Conservation (phyloP, 164 flowering plant genomes). For the Houttuynia cordata region DNA sequence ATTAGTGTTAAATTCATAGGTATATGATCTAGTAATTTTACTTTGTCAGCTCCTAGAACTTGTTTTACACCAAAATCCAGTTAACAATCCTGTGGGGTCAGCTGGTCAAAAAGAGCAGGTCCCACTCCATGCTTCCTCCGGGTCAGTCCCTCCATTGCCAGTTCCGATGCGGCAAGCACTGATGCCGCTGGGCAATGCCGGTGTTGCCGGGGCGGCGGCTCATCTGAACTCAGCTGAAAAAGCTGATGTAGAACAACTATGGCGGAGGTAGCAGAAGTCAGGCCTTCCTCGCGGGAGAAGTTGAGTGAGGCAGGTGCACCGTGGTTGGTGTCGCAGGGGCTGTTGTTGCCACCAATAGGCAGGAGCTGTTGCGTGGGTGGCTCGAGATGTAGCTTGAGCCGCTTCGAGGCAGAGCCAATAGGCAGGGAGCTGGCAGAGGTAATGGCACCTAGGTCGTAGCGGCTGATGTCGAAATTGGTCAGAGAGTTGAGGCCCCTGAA, state of each 20-base stretch:
- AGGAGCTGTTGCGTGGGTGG: not conserved
- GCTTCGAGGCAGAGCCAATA: constrained; percentile 22
- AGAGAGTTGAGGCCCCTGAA: constrained; percentile 77
- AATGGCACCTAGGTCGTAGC: constrained; percentile 69
- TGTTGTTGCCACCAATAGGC: too few relatives aligned
- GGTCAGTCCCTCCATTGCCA: not conserved
- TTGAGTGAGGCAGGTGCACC: too few relatives aligned
- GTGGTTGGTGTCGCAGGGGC: too few relatives aligned
- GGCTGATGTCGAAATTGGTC: constrained; percentile 77
- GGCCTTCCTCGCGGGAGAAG: not conserved
- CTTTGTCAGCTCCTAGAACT: too few relatives aligned
- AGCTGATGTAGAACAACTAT: not conserved
- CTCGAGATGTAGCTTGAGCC: not conserved
- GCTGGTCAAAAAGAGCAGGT: not conserved
- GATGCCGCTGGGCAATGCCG: not conserved
- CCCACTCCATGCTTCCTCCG: not conserved
- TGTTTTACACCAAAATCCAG: not conserved
- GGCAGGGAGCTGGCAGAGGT: constrained; percentile 50
- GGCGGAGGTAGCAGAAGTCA: not conserved
- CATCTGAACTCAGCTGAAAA: not conserved
- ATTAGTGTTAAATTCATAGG: too few relatives aligned
- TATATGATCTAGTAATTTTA: too few relatives aligned
- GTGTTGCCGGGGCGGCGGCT: not conserved
- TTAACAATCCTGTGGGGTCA: not conserved
- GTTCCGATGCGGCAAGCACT: not conserved